Evolutionary conservation across 2,329 filamentous ascomycete genomes (phyloP), one percentile per base, ranked within the genome.

Genomic region (Cercospora canescens): DNA sequence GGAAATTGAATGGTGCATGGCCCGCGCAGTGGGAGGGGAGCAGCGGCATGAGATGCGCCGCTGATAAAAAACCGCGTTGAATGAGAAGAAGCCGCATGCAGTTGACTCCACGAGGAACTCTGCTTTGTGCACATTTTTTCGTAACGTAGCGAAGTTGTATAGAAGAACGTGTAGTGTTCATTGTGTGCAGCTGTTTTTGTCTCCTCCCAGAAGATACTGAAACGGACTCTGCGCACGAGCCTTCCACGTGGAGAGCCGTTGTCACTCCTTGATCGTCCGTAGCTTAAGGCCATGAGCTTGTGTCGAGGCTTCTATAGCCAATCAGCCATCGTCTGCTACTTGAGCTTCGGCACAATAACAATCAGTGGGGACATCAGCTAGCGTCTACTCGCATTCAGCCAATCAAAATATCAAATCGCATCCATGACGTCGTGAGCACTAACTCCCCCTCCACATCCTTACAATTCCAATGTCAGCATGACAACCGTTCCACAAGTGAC

Each of bases 71-170:
- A 37, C 26, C n/a, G n/a, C 9, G 59, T 32, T 52, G 59, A 61
- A 52, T 35, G 16, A 52, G n/a, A 26, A 34, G 24, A 24, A 28
- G 21, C 16, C 24, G 16, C 45, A 52, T 30, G 45, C 45, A 52
- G 45, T 16, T 28, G 24, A 16, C 4, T 50, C 45, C 6, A 59
- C 30, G 45, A 37, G 39, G 34, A 14, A 4, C n/a, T 16, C 52
- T 30, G 56, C 56, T 52, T 34, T 30, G 48, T 26, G 34, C 7
- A 28, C 26, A 62, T 60, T n/a, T 26, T 30, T 50, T 45, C 30
- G 30, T 50, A 30, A 24, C 30, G 48, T 62, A 62, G 59, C 41
- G 21, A 54, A 54, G 59, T 62, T 62, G 59, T 62, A 62, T 54
- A 62, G 48, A 62, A 30, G 59, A 62, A 35, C 14, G 26, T 28